Base-by-base conservation (phyloP, 108 stramenopile species). In the Fistulifera pelliculosa region DNA sequence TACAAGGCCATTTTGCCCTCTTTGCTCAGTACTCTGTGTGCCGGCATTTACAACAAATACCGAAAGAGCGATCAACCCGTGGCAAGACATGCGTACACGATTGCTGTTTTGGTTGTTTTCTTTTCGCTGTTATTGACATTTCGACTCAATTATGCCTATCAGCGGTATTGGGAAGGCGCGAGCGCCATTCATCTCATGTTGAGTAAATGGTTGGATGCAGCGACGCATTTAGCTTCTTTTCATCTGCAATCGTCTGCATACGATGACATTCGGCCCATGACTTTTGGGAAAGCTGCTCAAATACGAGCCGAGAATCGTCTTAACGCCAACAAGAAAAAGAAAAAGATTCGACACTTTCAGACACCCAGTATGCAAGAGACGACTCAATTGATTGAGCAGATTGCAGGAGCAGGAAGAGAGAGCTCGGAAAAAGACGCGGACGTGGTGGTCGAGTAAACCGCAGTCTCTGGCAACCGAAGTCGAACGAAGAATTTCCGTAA, bases 101-200 rank as follows among this genome's bases (percentile, higher is more conserved):
- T 79, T 40, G 39, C 62, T 0, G 70, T 62, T 15, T 53, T 71
- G 19, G 49, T 80, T 27, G 38, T 56, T 14, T 63, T 68, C 17
- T 68, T 79, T 71, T 59, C 68, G 0, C 65, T 79, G 27, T 55
- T 79, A 8, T 62, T 83, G 23, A 73, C 70, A 0, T 67, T 68
- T 31, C 70, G 76, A 42, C 47, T 76, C 15, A 78, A 73, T 42
- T 83, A 64, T 67, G 73, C 57, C 17, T 71, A 68, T 50, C 44
- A 50, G 41, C 48, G 67, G 22, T 80, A 70, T 54, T 87, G 86
- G 81, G 81, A 87, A 54, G 86, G 81, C 14, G 66, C 61, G 27
- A 77, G 77, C 6, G 68, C 77, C 21, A 61, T 87, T 27, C 79
- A 83, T 63, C 52, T 38, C 26, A 87, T 87, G 86, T 75, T 81